Evolutionary conservation across 2,329 filamentous ascomycete species (phyloP).

Genomic region (Anthostomella pinea): DNA sequence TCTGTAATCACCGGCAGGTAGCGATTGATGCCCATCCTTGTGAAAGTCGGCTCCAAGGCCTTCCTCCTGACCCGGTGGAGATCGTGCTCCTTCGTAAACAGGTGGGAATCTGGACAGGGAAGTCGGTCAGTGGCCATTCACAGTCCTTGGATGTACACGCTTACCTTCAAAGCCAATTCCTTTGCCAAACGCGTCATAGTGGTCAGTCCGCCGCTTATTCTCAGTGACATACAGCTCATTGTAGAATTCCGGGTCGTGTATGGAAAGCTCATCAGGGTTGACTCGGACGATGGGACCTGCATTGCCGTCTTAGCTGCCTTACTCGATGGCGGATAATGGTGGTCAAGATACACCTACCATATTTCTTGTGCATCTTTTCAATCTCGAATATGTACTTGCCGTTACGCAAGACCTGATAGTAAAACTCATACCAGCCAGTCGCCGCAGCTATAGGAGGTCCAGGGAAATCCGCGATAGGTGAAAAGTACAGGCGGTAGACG

Average conservation of each 20-base stretch:
- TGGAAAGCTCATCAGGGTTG: slow-evolving; percentile 29
- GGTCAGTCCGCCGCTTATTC: slow-evolving; percentile 13
- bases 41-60: slow-evolving; percentile 17
- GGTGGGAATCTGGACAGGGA: slow-evolving; percentile 9
- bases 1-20: slow-evolving; percentile 14
- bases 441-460: slow-evolving; percentile 18
- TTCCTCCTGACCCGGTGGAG: slow-evolving; percentile 16
- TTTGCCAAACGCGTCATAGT: slow-evolving; percentile 16
- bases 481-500: slow-evolving; percentile 18
- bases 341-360: slow-evolving; percentile 22
- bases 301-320: slow-evolving; percentile 2
- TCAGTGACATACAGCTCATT: slow-evolving; percentile 14
- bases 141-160: not conserved
- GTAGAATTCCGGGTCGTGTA: slow-evolving; percentile 20
- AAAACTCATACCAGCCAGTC: slow-evolving; percentile 22
- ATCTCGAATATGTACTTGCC: slow-evolving; percentile 29
- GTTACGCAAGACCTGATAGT: slow-evolving; percentile 20
- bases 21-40: slow-evolving; percentile 11
- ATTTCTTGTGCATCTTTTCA: slow-evolving; percentile 32
- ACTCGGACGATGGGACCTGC: slow-evolving; percentile 20
- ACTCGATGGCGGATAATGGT: not conserved
- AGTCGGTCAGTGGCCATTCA: not conserved
- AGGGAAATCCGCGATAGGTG: slow-evolving; percentile 19
- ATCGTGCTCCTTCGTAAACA: slow-evolving; percentile 18
- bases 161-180: slow-evolving; percentile 19